A percentile compares a stretch with the other conserved stretches of the same genome.
These are phyloP conservation scores for Alternaria tenuissima DNA, from an alignment of 2,329 filamentous ascomycete species.

Conservation along the genomic window DNA sequence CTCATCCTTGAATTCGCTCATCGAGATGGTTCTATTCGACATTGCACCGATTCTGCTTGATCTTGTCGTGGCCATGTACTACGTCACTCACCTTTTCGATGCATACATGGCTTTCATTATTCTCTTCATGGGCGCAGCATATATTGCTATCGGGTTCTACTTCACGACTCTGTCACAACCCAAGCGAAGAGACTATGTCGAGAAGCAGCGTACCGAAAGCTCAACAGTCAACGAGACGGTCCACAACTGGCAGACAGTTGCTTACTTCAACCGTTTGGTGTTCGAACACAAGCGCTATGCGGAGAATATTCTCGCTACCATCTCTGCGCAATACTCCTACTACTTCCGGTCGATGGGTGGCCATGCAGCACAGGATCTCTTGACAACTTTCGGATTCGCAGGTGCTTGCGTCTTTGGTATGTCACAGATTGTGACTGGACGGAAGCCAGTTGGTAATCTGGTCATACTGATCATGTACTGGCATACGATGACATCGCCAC, in stretches of 20 bases:
- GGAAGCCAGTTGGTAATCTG: constrained; percentile 66
- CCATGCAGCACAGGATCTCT: constrained; percentile 54
- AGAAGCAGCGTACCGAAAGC: constrained; percentile 59
- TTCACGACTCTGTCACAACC: constrained; percentile 53
- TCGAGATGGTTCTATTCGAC: constrained; percentile 68
- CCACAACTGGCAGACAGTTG: constrained; percentile 67
- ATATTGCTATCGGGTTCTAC: constrained; percentile 61
- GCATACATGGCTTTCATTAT: constrained; percentile 56
- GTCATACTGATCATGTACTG: constrained; percentile 73
- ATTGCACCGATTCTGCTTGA: constrained; percentile 70
- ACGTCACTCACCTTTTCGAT: constrained; percentile 70
- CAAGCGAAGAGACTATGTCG: constrained; percentile 53
- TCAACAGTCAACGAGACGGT: constrained; percentile 66
- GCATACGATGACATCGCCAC: constrained; percentile 57
- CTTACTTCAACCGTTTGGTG: constrained; percentile 65
- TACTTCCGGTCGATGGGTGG: constrained; percentile 43
- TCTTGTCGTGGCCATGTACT: constrained; percentile 66
- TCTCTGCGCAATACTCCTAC: constrained; percentile 45
- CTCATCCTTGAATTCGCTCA: constrained; percentile 64
- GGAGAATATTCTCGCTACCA: constrained; percentile 49
- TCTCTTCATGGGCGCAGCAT: constrained; percentile 53
- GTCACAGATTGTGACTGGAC: constrained; percentile 60
- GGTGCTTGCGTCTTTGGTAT: constrained; percentile 62
- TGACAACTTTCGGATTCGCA: constrained; percentile 60
- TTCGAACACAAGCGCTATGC: constrained; percentile 64